Evolutionary conservation across 345 rosid genomes (phyloP).

Genomic region (Citrus inodora): DNA sequence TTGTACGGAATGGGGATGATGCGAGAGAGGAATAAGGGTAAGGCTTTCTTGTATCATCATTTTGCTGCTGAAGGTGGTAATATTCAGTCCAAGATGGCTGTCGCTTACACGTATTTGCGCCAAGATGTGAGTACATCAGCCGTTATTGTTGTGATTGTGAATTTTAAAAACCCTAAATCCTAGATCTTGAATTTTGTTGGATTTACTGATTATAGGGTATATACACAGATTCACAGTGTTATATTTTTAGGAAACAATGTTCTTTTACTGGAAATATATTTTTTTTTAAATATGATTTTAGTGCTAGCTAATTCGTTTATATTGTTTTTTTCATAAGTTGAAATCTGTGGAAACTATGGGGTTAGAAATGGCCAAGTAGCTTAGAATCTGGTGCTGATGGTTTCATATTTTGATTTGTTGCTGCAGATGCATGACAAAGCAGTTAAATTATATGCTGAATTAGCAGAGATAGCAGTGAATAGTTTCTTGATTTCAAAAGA

Average conservation of each 20-base stretch:
- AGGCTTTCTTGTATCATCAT: constrained; percentile 70
- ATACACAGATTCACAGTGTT: background rate
- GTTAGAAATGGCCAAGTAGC: background rate
- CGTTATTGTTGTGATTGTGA: background rate
- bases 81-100: constrained; percentile 91
- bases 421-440: constrained; percentile 88
- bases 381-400: background rate
- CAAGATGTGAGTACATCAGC: constrained; percentile 67
- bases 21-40: constrained; percentile 69
- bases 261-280: background rate
- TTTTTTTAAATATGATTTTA: too few relatives aligned
- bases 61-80: constrained; percentile 75
- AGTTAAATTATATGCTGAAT: constrained; percentile 71
- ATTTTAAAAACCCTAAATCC: background rate
- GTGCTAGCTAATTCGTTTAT: background rate
- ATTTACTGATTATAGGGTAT: too few relatives aligned
- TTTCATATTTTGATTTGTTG: constrained; percentile 2
- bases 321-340: too few relatives aligned
- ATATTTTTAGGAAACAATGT: background rate
- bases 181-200: background rate
- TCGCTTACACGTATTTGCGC: constrained; percentile 78
- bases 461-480: constrained; percentile 89
- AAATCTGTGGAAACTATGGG: too few relatives aligned
- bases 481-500: constrained; percentile 92
- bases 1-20: constrained; percentile 65